Evolutionary conservation across 2,329 filamentous ascomycete genomes (phyloP).

Genomic region (Colletotrichum caudatum): DNA sequence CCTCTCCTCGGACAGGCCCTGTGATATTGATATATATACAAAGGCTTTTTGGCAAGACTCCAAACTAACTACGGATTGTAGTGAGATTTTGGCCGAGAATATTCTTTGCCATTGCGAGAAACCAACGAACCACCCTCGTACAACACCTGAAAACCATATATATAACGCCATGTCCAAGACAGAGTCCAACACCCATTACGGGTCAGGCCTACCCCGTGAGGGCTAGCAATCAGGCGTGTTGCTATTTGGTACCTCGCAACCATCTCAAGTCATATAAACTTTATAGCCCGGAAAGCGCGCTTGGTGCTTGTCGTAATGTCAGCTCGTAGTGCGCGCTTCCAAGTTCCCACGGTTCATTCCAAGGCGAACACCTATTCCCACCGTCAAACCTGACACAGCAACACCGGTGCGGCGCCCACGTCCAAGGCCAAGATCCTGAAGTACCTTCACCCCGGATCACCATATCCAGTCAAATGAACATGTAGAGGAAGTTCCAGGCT

Average conservation of each 20-base stretch:
- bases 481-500: slow-evolving; percentile 51
- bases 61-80: background rate
- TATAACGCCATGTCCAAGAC: background rate
- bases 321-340: background rate
- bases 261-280: background rate
- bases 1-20: background rate
- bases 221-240: background rate
- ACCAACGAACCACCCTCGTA: background rate
- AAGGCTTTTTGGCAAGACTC: background rate
- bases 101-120: background rate
- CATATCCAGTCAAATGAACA: background rate
- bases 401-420: background rate
- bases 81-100: background rate
- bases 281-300: background rate
- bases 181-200: background rate
- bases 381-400: background rate
- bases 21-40: too few relatives aligned
- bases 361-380: background rate
- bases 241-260: background rate
- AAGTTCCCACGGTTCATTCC: background rate
- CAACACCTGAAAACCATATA: background rate
- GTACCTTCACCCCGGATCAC: background rate
- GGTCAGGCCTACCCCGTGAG: background rate
- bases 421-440: background rate
- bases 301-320: background rate